phyloP scores from a whole-genome alignment of 352 stramenopile genomes.

The Phytophthora brassicae region DNA sequence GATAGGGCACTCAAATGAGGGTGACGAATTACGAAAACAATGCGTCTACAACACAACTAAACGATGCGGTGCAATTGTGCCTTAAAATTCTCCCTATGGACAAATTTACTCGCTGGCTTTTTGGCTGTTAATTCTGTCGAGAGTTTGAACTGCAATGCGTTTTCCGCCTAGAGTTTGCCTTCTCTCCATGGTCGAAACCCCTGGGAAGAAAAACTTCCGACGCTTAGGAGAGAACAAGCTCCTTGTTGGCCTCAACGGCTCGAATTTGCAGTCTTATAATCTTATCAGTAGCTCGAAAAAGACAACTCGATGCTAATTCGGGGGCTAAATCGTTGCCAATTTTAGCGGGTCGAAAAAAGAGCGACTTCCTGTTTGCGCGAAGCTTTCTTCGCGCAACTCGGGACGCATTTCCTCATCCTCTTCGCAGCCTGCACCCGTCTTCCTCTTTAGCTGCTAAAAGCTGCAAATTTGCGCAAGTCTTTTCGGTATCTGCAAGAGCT shows the following conservation, averaged over 20 bases:
- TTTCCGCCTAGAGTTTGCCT: slow-evolving; percentile 13
- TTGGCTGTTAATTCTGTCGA: no score
- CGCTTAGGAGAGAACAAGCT: not conserved
- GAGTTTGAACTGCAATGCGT: slow-evolving; percentile 4
- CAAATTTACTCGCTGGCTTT: no score
- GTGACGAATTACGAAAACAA: not conserved
- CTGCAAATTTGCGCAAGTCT: no score
- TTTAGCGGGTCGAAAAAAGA: slow-evolving; percentile 30
- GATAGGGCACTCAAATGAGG: not conserved
- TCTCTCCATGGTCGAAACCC: slow-evolving; percentile 20
- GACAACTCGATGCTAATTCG: slow-evolving; percentile 7
- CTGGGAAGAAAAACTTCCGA: slow-evolving; percentile 28
- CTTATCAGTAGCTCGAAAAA: no score
- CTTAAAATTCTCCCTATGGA: no score
- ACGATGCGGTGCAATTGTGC: slow-evolving; percentile 11
- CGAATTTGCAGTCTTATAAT: no score
- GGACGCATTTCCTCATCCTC: slow-evolving; percentile 1
- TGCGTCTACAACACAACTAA: slow-evolving; percentile 13
- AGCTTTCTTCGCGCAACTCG: slow-evolving; percentile 17
- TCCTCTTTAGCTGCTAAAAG: no score
- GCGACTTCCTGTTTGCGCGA: no score
- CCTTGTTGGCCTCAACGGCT: no score
- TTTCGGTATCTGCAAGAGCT: slow-evolving; percentile 23
- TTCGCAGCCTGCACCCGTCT: no score
- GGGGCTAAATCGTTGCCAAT: slow-evolving; percentile 9